These are phyloP conservation scores for Beauveria rudraprayagi DNA, from an alignment of 2,329 filamentous ascomycete species.

Conservation along the genomic window DNA sequence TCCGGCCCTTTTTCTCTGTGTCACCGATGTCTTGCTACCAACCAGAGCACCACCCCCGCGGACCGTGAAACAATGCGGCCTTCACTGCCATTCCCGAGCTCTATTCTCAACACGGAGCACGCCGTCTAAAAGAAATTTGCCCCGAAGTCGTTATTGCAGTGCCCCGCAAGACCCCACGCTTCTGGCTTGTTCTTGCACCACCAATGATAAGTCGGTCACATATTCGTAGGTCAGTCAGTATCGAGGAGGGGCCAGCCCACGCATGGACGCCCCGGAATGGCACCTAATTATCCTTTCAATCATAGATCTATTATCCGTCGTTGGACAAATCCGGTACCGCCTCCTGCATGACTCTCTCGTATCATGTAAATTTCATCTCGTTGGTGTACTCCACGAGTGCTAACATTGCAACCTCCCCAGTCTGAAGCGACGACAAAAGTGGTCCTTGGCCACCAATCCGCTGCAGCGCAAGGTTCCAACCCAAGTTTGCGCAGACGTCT, in stretches of 20 bases:
- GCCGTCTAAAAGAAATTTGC: conserved; percentile 2
- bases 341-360: neutral
- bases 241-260: conserved; percentile 7
- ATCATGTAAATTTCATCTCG: conserved; percentile 2
- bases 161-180: conserved; percentile 7
- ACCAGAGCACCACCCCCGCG: neutral
- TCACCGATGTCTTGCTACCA: neutral
- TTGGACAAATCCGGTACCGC: neutral
- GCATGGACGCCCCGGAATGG: conserved; percentile 4
- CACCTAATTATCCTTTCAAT: conserved; percentile 7
- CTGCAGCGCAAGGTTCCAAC: neutral
- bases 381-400: conserved; percentile 8
- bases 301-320: conserved; percentile 6
- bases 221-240: conserved; percentile 4
- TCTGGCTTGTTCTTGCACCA: neutral
- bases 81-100: neutral
- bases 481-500: conserved; percentile 1
- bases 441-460: conserved; percentile 3
- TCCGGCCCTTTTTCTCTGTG: neutral
- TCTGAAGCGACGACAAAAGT: conserved; percentile 7
- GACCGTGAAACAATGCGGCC: neutral
- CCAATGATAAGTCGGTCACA: conserved; percentile 4
- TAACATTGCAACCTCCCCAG: conserved; percentile 5
- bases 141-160: conserved; percentile 3
- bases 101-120: conserved; percentile 1